Evolutionary conservation across 148 eudicot genomes (phyloP).

Genomic region (Heliamphora exappendiculata): DNA sequence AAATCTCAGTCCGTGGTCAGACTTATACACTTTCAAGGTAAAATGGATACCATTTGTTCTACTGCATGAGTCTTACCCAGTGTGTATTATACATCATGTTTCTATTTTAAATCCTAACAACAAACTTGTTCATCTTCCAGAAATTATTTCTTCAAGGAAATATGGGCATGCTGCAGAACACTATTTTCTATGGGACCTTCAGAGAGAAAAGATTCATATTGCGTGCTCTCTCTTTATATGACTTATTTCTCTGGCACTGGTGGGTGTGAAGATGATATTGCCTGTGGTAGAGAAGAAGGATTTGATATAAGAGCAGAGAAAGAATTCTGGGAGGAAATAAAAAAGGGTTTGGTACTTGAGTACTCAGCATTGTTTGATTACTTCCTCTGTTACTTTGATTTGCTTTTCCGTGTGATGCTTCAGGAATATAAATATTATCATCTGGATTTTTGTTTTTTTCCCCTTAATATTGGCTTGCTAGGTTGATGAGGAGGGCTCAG

Average conservation of each 20-base stretch:
- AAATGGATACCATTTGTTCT: constrained; percentile 7
- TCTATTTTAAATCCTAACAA: not conserved
- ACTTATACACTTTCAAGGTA: constrained; percentile 53
- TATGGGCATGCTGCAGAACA: constrained; percentile 71
- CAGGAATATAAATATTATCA: not conserved
- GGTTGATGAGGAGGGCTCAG: constrained; percentile 75
- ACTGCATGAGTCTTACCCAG: not conserved
- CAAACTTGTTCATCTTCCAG: constrained; percentile 36
- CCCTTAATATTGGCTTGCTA: constrained; percentile 8
- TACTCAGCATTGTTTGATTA: constrained; percentile 1
- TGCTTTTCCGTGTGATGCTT: not conserved
- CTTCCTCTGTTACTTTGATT: not conserved
- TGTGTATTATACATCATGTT: not conserved
- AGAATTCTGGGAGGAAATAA: constrained; percentile 84
- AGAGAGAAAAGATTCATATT: constrained; percentile 92
- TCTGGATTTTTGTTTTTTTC: not conserved
- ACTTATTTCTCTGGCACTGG: constrained; percentile 47
- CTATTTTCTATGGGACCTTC: constrained; percentile 60
- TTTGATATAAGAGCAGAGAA: constrained; percentile 65
- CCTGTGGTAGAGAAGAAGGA: constrained; percentile 35
- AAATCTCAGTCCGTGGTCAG: constrained; percentile 47
- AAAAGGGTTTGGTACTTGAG: constrained; percentile 77
- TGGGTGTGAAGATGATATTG: constrained; percentile 26
- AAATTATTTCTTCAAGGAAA: constrained; percentile 37
- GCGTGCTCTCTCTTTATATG: constrained; percentile 72